Evolutionary conservation across 176 grass and related monocot genomes (phyloP).

Genomic region (Zea mays): Zm-B73-REFERENCE-NAM-5.0 NC_050097.1:242792501-242793000

Average conservation of each 20-base stretch:
- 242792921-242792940: no score
- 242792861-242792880: background rate
- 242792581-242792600: slow-evolving; percentile 81
- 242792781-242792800: background rate
- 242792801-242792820: background rate
- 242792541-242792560: slow-evolving; percentile 74
- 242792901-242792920: no score
- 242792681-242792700: background rate
- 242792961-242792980: no score
- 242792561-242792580: slow-evolving; percentile 84
- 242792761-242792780: background rate
- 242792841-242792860: background rate
- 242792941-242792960: no score
- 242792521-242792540: slow-evolving; percentile 72
- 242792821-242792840: background rate
- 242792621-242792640: slow-evolving; percentile 23
- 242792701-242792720: background rate
- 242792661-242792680: background rate
- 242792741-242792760: background rate
- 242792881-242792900: no score
- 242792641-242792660: background rate
- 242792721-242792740: no score
- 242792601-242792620: slow-evolving; percentile 84
- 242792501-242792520: slow-evolving; percentile 81
- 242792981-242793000: no score